Evolutionary conservation across 2,329 filamentous ascomycete genomes (phyloP), one percentile per base, ranked within the genome.

Genomic region (Diaporthe eres): DNA sequence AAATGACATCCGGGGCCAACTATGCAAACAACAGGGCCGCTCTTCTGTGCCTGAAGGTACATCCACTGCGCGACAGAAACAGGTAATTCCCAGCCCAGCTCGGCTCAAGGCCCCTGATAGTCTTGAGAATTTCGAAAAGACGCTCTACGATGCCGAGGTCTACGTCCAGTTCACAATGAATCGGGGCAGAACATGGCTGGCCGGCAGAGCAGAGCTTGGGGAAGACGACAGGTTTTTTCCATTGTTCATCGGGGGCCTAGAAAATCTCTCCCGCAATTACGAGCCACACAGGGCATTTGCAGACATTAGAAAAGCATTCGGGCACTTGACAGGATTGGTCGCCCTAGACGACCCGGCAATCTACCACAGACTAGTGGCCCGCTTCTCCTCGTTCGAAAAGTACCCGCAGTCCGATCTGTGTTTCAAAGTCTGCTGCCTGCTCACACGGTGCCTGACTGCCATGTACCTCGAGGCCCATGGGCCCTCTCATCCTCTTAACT

Each of bases 221-320:
- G 58, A 53, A 2, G 5, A 70, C 9, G 73, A 71, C 15, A 37
- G 37, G 1, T 71, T 74, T 28, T 74, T 74, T 6, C 53, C 58
- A 7, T 28, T 74, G 42, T 74, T 74, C n/a, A 51, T 71, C 9
- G 53, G 42, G 10, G 73, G 65, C 34, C 49, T 74, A 28, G 73
- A 71, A n/a, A 25, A 49, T 28, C 42, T 74, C 34, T 71, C 73
- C 7, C 55, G 65, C 10, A 49, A 51, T 6, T 9, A 28, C 17
- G 53, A 53, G 1, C 31, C 73, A 2, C 65, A 74, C 17, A 51
- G 49, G 31, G 63, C 67, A 19, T 74, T 74, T 55, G 17, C n/a
- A 4, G 42, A 37, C 6, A 63, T 71, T 28, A 60, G 51, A 13
- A 31, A 71, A 19, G 73, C 73, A 37, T 74, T 71, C 8, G 28